These are phyloP conservation scores for Bolboschoenus planiculmis DNA, from an alignment of 176 grass and related monocot species.

Conservation along the genomic window DNA sequence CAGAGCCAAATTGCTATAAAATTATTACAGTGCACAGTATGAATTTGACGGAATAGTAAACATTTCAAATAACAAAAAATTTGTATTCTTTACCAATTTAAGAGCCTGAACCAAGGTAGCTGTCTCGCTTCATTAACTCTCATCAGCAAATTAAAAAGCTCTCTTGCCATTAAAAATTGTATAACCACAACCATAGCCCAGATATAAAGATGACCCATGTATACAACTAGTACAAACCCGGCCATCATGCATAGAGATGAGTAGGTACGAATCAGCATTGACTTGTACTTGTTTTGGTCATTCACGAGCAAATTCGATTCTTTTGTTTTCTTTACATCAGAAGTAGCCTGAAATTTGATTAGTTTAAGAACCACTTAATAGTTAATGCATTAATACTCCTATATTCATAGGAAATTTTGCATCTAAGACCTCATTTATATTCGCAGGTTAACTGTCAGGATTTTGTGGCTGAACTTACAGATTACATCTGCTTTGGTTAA, in stretches of 20 bases:
- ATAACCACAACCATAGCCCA: slow-evolving; percentile 97
- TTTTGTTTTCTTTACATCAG: slow-evolving; percentile 65
- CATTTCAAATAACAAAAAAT: not conserved
- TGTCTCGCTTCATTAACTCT: slow-evolving; percentile 86
- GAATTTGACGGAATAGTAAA: not conserved
- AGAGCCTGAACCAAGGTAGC: slow-evolving; percentile 82
- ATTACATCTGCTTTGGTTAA: not conserved
- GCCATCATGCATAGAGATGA: slow-evolving; percentile 95
- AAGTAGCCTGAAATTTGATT: slow-evolving; percentile 37
- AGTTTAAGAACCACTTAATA: not conserved
- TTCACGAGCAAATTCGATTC: slow-evolving; percentile 68
- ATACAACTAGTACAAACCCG: slow-evolving; percentile 65
- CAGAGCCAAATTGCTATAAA: not conserved
- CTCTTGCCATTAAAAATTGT: slow-evolving; percentile 95
- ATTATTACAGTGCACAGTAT: not conserved
- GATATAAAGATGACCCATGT: slow-evolving; percentile 95
- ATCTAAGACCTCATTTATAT: not conserved
- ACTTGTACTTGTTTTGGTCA: slow-evolving; percentile 89
- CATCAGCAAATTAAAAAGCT: slow-evolving; percentile 91
- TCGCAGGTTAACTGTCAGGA: not conserved
- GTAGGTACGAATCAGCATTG: slow-evolving; percentile 98
- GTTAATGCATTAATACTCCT: not conserved
- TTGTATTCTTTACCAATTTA: slow-evolving; percentile 65
- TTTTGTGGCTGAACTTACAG: not conserved
- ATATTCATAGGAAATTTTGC: not conserved